Evolutionary conservation across 495 filamentous ascomycete species (phyloP).

Genomic region (Podospora conica): DNA sequence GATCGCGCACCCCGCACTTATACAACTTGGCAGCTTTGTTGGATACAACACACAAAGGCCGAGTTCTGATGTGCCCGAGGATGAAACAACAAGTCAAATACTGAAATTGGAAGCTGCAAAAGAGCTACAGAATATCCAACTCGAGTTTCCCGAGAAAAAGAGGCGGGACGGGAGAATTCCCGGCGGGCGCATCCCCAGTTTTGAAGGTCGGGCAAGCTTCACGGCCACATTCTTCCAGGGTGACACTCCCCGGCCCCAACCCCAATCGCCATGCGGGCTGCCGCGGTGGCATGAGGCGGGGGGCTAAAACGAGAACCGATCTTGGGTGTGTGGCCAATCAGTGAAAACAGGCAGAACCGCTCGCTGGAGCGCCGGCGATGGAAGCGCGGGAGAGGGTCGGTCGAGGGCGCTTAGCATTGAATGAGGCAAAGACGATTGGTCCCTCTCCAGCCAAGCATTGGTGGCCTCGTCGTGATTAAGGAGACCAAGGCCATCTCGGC

Average conservation of each 20-base stretch:
- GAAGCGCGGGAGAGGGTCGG: slow-evolving; percentile 17
- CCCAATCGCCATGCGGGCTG: slow-evolving; percentile 1
- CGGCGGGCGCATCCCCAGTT: not conserved
- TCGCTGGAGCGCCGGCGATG: slow-evolving; percentile 4
- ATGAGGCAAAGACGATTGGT: slow-evolving; percentile 9
- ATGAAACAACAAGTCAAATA: not conserved
- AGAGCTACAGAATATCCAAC: not conserved
- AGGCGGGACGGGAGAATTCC: not conserved
- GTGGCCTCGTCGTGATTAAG: not conserved
- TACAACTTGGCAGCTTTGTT: slow-evolving; percentile 9
- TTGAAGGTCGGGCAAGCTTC: slow-evolving; percentile 12
- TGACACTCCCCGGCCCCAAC: not conserved
- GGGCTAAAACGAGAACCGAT: slow-evolving; percentile 19
- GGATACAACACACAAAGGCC: not conserved
- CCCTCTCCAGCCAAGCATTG: slow-evolving; percentile 11
- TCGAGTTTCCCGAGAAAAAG: not conserved
- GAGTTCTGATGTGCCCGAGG: not conserved
- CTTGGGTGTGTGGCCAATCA: slow-evolving; percentile 14
- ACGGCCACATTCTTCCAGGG: too few relatives aligned
- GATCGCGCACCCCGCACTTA: slow-evolving; percentile 16
- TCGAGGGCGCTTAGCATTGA: slow-evolving; percentile 27
- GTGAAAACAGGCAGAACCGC: not conserved
- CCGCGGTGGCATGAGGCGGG: slow-evolving; percentile 7
- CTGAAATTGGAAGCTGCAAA: not conserved
- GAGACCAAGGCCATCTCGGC: slow-evolving; percentile 6